Percentiles rank a stretch among this genome's conserved stretches.
Evolutionary conservation across 305 asterid species (phyloP).

Genomic region (Solanum hybrid): DNA sequence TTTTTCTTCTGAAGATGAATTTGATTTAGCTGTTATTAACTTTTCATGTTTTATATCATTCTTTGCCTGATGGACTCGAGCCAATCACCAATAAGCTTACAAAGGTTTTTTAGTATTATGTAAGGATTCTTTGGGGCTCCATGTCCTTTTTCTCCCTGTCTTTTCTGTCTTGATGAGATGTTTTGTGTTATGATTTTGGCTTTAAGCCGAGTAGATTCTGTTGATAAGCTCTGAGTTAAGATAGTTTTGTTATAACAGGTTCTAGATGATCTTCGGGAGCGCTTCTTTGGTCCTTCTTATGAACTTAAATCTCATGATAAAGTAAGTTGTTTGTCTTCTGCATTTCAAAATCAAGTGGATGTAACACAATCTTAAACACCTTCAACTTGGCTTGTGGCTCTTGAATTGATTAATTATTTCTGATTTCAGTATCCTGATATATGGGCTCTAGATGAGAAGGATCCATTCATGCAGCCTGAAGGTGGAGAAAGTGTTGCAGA

Average conservation of each 20-base stretch:
- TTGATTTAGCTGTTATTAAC: background rate
- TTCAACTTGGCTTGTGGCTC: slow-evolving; percentile 4
- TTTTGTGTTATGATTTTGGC: background rate
- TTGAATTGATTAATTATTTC: slow-evolving; percentile 9
- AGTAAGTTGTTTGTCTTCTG: slow-evolving; percentile 28
- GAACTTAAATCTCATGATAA: slow-evolving; percentile 81
- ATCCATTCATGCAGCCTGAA: slow-evolving; percentile 81
- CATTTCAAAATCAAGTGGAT: background rate
- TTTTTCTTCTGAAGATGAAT: background rate
- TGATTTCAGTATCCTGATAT: slow-evolving; percentile 60
- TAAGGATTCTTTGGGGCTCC: background rate
- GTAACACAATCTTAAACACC: background rate
- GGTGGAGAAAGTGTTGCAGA: slow-evolving; percentile 98
- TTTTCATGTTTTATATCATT: background rate
- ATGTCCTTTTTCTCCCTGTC: background rate
- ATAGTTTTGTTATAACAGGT: slow-evolving; percentile 31
- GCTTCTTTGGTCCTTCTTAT: slow-evolving; percentile 68
- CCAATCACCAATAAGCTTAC: background rate
- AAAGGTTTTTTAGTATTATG: background rate
- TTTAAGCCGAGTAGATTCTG: background rate
- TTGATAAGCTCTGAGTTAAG: background rate
- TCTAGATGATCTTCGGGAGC: slow-evolving; percentile 57
- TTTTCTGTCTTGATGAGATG: background rate
- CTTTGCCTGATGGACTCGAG: background rate
- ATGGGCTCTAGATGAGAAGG: slow-evolving; percentile 84